Evolutionary conservation across 148 eudicot genomes (phyloP).

Genomic region (Rhododendron ferrugineum): DNA sequence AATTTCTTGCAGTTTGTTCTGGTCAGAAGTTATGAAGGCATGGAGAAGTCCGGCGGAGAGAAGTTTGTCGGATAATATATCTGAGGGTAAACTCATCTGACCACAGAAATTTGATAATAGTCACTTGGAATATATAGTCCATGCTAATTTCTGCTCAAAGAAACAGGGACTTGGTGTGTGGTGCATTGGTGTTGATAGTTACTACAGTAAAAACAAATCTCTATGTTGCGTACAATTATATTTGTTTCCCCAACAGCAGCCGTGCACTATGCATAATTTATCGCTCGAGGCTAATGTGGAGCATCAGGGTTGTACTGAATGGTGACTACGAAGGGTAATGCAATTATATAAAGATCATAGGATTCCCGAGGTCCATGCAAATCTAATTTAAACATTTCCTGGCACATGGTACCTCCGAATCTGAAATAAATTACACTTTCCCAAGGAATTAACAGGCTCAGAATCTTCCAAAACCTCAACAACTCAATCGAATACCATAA

Average conservation of each 20-base stretch:
- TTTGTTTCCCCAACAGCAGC: background rate
- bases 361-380: background rate
- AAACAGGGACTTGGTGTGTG: background rate
- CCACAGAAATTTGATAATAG: background rate
- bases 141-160: background rate
- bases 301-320: background rate
- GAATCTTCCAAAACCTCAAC: conserved; percentile 7
- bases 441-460: background rate
- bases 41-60: background rate
- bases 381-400: background rate
- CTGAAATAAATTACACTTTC: background rate
- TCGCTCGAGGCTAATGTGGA: background rate
- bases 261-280: background rate
- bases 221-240: background rate
- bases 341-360: background rate
- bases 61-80: background rate
- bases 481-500: conserved; percentile 5
- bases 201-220: background rate
- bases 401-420: conserved; percentile 1
- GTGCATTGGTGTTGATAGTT: background rate
- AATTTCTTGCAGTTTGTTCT: background rate
- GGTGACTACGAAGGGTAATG: background rate
- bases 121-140: background rate
- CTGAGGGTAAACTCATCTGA: background rate
- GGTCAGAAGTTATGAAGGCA: background rate